A percentile compares a stretch with the other conserved stretches of the same genome.
Evolutionary conservation across 352 stramenopile species (phyloP).

Genomic region (Globisporangium ultimum): DNA sequence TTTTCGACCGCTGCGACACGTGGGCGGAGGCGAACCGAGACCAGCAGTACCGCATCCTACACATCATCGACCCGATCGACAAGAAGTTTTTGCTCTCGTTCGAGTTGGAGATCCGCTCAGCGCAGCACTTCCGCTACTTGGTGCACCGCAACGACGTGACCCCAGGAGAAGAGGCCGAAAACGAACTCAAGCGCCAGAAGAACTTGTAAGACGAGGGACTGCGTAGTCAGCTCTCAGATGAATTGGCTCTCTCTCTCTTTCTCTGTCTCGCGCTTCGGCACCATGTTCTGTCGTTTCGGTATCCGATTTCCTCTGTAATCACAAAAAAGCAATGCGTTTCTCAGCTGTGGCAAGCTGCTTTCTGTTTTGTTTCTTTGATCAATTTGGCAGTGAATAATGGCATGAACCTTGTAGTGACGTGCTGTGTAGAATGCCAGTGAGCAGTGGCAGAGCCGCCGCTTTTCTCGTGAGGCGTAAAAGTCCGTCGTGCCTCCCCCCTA

Average conservation of each 20-base stretch:
- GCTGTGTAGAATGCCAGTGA: too few species aligned
- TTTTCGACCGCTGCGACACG: conserved; percentile 69
- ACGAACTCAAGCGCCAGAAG: conserved; percentile 56
- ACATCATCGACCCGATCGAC: conserved; percentile 60
- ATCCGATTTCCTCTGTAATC: too few species aligned
- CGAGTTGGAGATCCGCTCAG: conserved; percentile 68
- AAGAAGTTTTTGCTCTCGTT: conserved; percentile 64
- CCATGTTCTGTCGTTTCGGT: too few species aligned
- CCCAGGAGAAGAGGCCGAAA: conserved; percentile 43
- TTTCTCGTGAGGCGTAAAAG: too few species aligned
- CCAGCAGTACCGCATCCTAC: conserved; percentile 71
- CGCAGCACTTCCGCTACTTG: conserved; percentile 66
- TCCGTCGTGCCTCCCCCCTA: too few species aligned
- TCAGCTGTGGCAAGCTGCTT: too few species aligned
- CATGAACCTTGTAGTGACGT: too few species aligned
- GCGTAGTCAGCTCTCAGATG: background rate
- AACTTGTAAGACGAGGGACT: conserved; percentile 33
- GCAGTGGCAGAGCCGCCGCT: too few species aligned
- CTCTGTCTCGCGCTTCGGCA: background rate
- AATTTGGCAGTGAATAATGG: too few species aligned
- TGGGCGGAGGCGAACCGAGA: conserved; percentile 61
- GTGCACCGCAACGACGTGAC: conserved; percentile 58
- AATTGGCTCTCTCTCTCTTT: background rate
- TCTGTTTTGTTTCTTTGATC: too few species aligned
- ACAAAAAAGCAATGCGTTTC: too few species aligned